These are phyloP conservation scores for Aspergillus uvarum DNA, from an alignment of 2,329 filamentous ascomycete species.

Conservation along the genomic window DNA sequence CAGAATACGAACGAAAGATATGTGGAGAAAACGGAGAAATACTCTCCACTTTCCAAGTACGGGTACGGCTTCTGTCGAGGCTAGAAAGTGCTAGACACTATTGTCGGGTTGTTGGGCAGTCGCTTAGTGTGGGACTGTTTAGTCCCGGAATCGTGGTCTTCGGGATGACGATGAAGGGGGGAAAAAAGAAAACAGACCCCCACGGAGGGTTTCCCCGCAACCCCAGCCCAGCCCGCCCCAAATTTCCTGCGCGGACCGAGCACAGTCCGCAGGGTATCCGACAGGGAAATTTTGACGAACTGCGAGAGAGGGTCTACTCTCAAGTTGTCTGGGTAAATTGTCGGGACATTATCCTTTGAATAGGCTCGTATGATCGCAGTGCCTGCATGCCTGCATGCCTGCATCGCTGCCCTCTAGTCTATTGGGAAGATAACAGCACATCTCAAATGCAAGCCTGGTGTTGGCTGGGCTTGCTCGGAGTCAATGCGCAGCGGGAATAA, in stretches of 20 bases:
- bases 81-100: too few species aligned
- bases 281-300: neutral
- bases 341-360: neutral
- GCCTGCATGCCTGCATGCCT: neutral
- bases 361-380: neutral
- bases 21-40: too few species aligned
- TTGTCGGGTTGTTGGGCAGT: too few species aligned
- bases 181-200: neutral
- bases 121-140: neutral
- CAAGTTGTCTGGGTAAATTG: too few species aligned
- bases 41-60: too few species aligned
- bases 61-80: too few species aligned
- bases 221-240: neutral
- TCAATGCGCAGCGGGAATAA: neutral
- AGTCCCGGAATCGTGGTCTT: neutral
- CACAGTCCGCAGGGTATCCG: neutral
- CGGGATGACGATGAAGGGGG: neutral
- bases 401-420: neutral
- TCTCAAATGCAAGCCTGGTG: neutral
- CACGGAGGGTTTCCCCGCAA: conserved; percentile 7
- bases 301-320: neutral
- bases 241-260: neutral
- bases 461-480: too few species aligned
- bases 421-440: neutral
- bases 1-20: too few species aligned